Evolutionary conservation across 2,329 filamentous ascomycete genomes (phyloP).

Genomic region (Pseudogymnoascus sp.): DNA sequence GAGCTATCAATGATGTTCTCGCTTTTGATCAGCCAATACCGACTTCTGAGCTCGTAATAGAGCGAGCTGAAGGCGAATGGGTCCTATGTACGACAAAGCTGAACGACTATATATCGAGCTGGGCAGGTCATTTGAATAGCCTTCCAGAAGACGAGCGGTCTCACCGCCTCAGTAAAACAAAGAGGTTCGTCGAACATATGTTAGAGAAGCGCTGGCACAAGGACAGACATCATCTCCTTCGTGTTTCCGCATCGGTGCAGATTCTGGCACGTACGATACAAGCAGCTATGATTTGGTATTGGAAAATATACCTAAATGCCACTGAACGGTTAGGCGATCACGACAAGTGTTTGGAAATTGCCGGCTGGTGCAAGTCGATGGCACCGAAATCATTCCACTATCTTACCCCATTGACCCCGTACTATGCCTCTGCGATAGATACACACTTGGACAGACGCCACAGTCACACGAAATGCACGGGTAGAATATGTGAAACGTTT

Average conservation of each 20-base stretch:
- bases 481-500: background rate
- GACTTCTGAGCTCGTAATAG: background rate
- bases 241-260: background rate
- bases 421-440: background rate
- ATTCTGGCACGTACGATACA: conserved; percentile 2
- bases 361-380: background rate
- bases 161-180: background rate
- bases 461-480: background rate
- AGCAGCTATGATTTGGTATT: background rate
- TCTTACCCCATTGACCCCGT: background rate
- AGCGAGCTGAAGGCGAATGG: background rate
- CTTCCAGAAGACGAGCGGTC: background rate
- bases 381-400: background rate
- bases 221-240: background rate
- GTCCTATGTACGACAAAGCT: background rate
- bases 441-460: background rate
- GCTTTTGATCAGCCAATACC: background rate
- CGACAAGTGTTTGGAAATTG: background rate
- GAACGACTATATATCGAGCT: background rate
- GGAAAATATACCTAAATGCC: background rate
- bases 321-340: background rate
- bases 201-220: background rate
- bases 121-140: background rate
- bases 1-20: background rate
- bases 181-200: background rate